Evolutionary conservation across 202 grass and related monocot species (phyloP).

Genomic region (Brachypodium distachyon): DNA sequence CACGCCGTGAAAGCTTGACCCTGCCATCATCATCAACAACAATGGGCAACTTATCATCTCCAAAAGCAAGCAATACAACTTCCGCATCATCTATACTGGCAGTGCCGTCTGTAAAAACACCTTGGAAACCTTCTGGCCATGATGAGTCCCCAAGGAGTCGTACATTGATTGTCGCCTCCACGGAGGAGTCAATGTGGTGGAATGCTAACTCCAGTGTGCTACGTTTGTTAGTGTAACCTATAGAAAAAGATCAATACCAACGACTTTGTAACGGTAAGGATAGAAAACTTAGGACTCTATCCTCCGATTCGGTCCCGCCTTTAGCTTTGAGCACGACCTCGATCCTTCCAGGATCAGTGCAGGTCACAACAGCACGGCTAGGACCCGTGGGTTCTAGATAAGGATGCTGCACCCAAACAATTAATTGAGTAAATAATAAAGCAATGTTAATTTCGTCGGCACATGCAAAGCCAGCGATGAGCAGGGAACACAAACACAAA

Average conservation of each 20-base stretch:
- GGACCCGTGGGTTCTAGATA: background rate
- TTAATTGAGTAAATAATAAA: background rate
- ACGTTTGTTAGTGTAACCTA: background rate
- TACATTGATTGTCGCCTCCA: background rate
- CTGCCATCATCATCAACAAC: background rate
- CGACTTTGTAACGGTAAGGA: background rate
- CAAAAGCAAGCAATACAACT: background rate
- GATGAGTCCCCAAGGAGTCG: background rate
- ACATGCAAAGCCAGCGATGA: no score
- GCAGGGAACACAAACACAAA: no score
- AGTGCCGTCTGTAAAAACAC: background rate
- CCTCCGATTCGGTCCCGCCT: background rate
- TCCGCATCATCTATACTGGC: background rate
- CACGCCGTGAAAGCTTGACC: background rate
- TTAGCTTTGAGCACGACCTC: background rate
- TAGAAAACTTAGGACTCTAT: background rate
- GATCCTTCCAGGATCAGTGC: background rate
- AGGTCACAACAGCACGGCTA: background rate
- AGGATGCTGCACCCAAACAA: background rate
- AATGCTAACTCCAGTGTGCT: background rate
- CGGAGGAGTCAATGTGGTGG: background rate
- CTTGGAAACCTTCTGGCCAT: background rate
- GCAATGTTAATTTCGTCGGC: no score
- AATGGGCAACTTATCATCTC: background rate
- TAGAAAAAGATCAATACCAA: background rate